Percentiles rank a stretch among this genome's conserved stretches.
These are phyloP conservation scores for Hyaloperonospora arabidopsidis DNA, from an alignment of 352 stramenopile species.

Conservation along the genomic window DNA sequence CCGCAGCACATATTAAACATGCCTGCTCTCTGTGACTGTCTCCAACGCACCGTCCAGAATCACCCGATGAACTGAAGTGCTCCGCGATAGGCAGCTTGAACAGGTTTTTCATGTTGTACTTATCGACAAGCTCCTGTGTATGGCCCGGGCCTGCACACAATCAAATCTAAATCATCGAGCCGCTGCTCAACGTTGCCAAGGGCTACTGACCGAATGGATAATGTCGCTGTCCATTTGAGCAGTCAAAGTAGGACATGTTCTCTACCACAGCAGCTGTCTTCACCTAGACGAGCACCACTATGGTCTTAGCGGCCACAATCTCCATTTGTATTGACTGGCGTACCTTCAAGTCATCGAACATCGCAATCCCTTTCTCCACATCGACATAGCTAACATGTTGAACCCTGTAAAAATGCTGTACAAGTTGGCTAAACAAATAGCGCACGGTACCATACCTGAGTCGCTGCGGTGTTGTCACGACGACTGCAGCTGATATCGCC, in stretches of 20 bases:
- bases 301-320: constrained; percentile 1
- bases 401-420: no score
- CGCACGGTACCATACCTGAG: constrained; percentile 53
- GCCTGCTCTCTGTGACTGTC: neutral
- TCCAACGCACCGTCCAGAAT: constrained; percentile 57
- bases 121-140: constrained; percentile 64
- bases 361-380: constrained; percentile 97
- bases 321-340: neutral
- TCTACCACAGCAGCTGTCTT: constrained; percentile 96
- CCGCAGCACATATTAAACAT: neutral
- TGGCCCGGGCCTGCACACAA: constrained; percentile 49
- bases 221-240: constrained; percentile 74
- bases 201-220: constrained; percentile 68
- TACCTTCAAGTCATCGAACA: constrained; percentile 96
- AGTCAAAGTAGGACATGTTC: constrained; percentile 98
- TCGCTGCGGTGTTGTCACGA: constrained; percentile 98
- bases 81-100: constrained; percentile 80
- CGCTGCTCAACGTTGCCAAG: neutral
- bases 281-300: constrained; percentile 50
- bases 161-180: neutral
- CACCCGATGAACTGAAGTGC: constrained; percentile 59
- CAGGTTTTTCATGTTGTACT: constrained; percentile 78
- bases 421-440: neutral
- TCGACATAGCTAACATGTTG: constrained; percentile 88
- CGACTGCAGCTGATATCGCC: constrained; percentile 95